Base-by-base conservation (phyloP, 2,329 filamentous ascomycete species). In the Cladosporium sp. region DNA sequence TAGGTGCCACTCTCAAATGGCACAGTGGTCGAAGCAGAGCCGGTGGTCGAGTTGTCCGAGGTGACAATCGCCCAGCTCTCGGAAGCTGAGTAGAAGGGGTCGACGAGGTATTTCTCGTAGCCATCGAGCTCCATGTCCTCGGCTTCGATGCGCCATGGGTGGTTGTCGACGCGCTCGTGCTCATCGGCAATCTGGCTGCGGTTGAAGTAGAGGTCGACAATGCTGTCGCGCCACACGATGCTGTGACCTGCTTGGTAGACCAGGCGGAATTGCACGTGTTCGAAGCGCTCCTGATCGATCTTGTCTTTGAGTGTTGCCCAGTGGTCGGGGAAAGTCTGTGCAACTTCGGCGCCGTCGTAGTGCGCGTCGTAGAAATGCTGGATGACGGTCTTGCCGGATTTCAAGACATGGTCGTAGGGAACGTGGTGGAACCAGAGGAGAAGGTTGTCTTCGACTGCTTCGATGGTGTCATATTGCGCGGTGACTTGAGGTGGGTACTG, bases 401-500 rank as follows among this genome's bases (percentile, higher is more conserved):
- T 73, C 1, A 88, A 74, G 7, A 64, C 66, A 34, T 85, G 79
- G 0, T 80, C 85, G 62, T 86, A 89, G 3, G 78, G 77, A 0
- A 88, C 82, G 60, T 89, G 85, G 64, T 88, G 85, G 68, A 88
- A 88, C 85, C 85, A 89, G 2, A 88, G 71, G 2, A 88, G 66
- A 1, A 88, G 70, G 18, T 88, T 73, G 54, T 88, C 85, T 0
- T 84, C 84, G 0, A 84, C 88, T 0, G 79, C 83, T 12, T 78
- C 74, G 15, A 82, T 70, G 38, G 77, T 68, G 57, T 88, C 84
- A 61, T 77, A 88, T 58, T 70, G 65, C 2, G 70, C 63, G 0
- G 80, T 79, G 0, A 88, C 65, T 53, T 84, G 79, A 0, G 74
- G 57, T 0, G 84, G 83, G 60, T 88, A 89, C 58, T 87, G 83